Conservation (phyloP, 768 basidiomycete genomes). For the Dioszegia crocea region DNA sequence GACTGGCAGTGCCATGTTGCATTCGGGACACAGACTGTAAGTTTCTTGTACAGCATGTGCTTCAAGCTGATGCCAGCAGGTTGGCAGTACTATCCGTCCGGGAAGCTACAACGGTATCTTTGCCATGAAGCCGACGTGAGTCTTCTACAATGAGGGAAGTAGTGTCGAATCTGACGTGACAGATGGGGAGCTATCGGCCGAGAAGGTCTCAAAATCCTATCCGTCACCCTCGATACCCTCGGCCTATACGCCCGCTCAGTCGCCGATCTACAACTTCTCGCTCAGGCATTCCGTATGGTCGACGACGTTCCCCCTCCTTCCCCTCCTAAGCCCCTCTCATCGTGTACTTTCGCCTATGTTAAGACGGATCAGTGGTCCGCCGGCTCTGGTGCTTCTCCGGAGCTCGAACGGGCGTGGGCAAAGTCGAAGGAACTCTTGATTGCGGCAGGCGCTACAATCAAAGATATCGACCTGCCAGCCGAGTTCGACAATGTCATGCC, state of each 20-base stretch:
- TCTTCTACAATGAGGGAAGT: not conserved
- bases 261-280: slow-evolving; percentile 42
- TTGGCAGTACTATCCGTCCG: slow-evolving; percentile 43
- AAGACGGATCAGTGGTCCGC: slow-evolving; percentile 28
- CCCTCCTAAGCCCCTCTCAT: slow-evolving; percentile 23
- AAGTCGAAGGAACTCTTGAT: slow-evolving; percentile 27
- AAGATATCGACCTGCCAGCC: slow-evolving; percentile 37
- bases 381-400: slow-evolving; percentile 16
- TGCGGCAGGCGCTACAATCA: slow-evolving; percentile 37
- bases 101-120: slow-evolving; percentile 48
- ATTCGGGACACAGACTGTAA: slow-evolving; percentile 36
- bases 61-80: not conserved
- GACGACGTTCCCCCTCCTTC: slow-evolving; percentile 28
- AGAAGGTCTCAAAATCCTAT: slow-evolving; percentile 41
- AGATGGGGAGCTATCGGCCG: slow-evolving; percentile 42
- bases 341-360: slow-evolving; percentile 34
- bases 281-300: slow-evolving; percentile 26
- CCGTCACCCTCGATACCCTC: slow-evolving; percentile 42
- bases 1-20: slow-evolving; percentile 45
- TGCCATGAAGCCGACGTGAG: slow-evolving; percentile 45
- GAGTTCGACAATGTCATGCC: slow-evolving; percentile 25
- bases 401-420: slow-evolving; percentile 22
- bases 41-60: not conserved
- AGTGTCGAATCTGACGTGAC: not conserved
- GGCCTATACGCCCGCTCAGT: slow-evolving; percentile 44